A percentile compares a stretch with the other conserved stretches of the same genome.
These are phyloP conservation scores for Lagerstroemia speciosa DNA, from an alignment of 345 rosid species.

Conservation along the genomic window DNA sequence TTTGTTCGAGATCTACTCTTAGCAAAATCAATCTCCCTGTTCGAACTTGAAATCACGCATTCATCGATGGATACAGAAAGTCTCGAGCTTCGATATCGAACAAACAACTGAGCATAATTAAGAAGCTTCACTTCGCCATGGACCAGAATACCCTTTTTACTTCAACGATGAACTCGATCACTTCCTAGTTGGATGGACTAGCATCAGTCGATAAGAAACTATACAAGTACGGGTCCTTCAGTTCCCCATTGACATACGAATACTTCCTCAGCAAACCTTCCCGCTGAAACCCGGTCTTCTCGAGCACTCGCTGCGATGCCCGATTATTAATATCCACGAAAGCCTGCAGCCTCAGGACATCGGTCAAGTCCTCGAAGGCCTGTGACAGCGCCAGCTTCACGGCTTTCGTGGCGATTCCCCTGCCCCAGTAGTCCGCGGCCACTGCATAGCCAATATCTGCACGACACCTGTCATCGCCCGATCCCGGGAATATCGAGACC, in stretches of 20 bases:
- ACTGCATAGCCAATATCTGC: constrained; percentile 31
- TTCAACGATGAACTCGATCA: too few relatives aligned
- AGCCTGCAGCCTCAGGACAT: constrained; percentile 39
- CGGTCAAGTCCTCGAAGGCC: constrained; percentile 25
- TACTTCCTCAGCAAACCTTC: constrained; percentile 40
- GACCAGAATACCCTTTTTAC: too few relatives aligned
- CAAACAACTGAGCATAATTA: too few relatives aligned
- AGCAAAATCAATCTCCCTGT: too few relatives aligned
- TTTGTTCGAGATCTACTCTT: too few relatives aligned
- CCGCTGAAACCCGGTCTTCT: constrained; percentile 29
- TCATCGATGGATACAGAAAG: too few relatives aligned
- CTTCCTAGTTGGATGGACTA: neutral
- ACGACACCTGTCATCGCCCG: constrained; percentile 23
- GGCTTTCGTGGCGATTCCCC: constrained; percentile 30
- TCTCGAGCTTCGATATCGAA: too few relatives aligned
- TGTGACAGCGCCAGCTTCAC: constrained; percentile 20
- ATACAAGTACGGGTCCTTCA: constrained; percentile 18
- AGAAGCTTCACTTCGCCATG: too few relatives aligned
- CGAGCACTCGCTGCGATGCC: constrained; percentile 34
- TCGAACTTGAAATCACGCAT: too few relatives aligned
- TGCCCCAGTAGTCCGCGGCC: constrained; percentile 39
- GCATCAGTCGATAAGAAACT: constrained; percentile 25
- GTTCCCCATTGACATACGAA: constrained; percentile 22
- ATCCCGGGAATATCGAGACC: constrained; percentile 25
- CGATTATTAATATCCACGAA: constrained; percentile 23